phyloP scores from a whole-genome alignment of 306 rosid species.

The Albizia julibrissin region DNA sequence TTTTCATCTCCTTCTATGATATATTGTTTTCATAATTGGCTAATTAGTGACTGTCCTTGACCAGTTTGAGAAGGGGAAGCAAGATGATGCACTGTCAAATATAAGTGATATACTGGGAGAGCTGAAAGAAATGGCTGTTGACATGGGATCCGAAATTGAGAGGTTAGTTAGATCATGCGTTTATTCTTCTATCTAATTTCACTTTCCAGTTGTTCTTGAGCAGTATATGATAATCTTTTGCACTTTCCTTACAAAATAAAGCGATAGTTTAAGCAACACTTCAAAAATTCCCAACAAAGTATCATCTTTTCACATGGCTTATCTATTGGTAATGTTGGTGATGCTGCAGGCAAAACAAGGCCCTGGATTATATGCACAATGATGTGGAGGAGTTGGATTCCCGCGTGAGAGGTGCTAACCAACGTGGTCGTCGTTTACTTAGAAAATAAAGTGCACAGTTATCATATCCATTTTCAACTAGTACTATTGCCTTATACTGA shows the following conservation, averaged over 20 bases:
- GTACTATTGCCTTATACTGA: neutral
- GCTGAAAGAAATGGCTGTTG: conserved; percentile 91
- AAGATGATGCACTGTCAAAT: conserved; percentile 86
- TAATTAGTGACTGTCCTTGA: conserved; percentile 25
- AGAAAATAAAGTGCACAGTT: conserved; percentile 45
- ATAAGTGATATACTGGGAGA: conserved; percentile 82
- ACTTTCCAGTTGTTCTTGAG: neutral
- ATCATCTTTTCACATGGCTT: neutral
- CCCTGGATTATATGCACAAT: conserved; percentile 46
- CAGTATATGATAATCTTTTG: neutral
- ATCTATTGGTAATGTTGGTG: conserved; percentile 18
- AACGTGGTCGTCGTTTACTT: conserved; percentile 75
- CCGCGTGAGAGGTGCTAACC: conserved; percentile 71
- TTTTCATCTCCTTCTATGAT: neutral
- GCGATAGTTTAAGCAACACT: neutral
- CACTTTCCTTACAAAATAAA: neutral
- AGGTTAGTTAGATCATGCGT: conserved; percentile 50
- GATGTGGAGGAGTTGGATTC: conserved; percentile 72
- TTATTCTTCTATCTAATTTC: conserved; percentile 18
- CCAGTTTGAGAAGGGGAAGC: conserved; percentile 81
- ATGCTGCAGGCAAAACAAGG: conserved; percentile 69
- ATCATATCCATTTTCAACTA: conserved; percentile 27
- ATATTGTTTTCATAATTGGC: conserved; percentile 3
- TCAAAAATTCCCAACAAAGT: neutral
- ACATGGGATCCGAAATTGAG: conserved; percentile 93